These are phyloP conservation scores for Mycena sanguinolenta DNA, from an alignment of 768 basidiomycete species.

Conservation along the genomic window DNA sequence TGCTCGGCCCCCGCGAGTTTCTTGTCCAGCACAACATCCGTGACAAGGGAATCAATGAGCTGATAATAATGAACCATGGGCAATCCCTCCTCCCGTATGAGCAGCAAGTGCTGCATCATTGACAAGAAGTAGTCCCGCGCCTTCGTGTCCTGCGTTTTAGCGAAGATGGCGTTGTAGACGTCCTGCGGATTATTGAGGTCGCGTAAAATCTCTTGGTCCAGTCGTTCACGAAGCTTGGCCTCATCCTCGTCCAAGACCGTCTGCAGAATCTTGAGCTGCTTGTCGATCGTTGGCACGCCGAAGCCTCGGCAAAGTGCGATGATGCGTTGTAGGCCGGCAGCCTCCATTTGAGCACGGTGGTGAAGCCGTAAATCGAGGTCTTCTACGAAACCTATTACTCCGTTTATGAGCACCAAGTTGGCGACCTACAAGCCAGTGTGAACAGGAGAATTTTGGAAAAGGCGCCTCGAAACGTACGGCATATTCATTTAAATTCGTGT, in stretches of 20 bases:
- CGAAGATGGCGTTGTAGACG: conserved; percentile 85
- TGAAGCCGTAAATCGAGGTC: conserved; percentile 90
- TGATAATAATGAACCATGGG: conserved; percentile 90
- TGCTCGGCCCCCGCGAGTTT: conserved; percentile 88
- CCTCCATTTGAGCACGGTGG: conserved; percentile 90
- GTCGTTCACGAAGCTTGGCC: conserved; percentile 73
- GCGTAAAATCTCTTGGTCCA: conserved; percentile 81
- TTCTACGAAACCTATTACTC: conserved; percentile 72
- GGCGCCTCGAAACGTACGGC: conserved; percentile 67
- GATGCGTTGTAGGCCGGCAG: conserved; percentile 83
- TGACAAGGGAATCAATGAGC: conserved; percentile 89
- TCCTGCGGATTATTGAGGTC: conserved; percentile 88
- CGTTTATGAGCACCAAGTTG: conserved; percentile 82
- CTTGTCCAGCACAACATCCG: conserved; percentile 93
- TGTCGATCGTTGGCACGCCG: conserved; percentile 73
- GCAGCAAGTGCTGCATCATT: conserved; percentile 93
- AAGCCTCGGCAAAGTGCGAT: conserved; percentile 78
- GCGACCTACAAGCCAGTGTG: conserved; percentile 58
- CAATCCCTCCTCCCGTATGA: conserved; percentile 91
- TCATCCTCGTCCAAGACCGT: conserved; percentile 81
- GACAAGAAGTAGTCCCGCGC: conserved; percentile 90
- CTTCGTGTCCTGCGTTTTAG: conserved; percentile 82
- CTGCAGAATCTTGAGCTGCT: conserved; percentile 73
- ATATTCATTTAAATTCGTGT: conserved; percentile 84
- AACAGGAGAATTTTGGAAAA: conserved; percentile 15